These are phyloP conservation scores for Polyporus arcularius DNA, from an alignment of 768 basidiomycete species.

Conservation along the genomic window DNA sequence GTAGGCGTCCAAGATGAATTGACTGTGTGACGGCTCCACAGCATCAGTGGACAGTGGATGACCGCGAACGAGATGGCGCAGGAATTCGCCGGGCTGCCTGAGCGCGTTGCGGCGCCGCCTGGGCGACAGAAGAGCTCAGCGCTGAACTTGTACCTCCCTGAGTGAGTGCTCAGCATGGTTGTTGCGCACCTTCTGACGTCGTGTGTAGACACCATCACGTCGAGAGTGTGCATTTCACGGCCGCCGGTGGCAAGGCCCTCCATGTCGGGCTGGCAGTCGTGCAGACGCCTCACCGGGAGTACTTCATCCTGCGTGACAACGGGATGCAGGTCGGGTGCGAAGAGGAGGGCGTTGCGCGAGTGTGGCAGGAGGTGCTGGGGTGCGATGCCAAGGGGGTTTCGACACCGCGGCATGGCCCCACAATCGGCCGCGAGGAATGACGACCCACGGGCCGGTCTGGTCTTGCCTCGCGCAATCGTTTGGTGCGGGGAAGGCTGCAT, in stretches of 20 bases:
- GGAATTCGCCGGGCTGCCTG: slow-evolving; percentile 57
- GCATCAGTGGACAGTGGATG: slow-evolving; percentile 72
- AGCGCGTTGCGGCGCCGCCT: slow-evolving; percentile 4
- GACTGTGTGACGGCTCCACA: slow-evolving; percentile 26
- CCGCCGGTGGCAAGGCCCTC: slow-evolving; percentile 41
- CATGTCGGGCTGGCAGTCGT: slow-evolving; percentile 68
- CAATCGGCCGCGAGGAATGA: too few species aligned
- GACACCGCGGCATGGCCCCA: not conserved
- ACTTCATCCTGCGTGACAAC: slow-evolving; percentile 70
- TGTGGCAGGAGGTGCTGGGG: slow-evolving; percentile 63
- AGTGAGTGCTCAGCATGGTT: slow-evolving; percentile 40
- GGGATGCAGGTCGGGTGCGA: slow-evolving; percentile 78
- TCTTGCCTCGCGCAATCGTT: too few species aligned
- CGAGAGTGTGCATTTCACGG: slow-evolving; percentile 71
- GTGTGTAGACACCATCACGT: slow-evolving; percentile 66
- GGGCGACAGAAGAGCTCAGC: slow-evolving; percentile 25
- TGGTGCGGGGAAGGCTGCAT: too few species aligned
- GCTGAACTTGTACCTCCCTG: slow-evolving; percentile 65
- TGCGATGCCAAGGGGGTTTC: slow-evolving; percentile 38
- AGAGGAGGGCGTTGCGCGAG: slow-evolving; percentile 64
- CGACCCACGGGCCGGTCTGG: too few species aligned
- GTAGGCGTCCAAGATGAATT: not conserved
- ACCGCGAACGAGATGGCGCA: slow-evolving; percentile 70
- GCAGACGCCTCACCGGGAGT: slow-evolving; percentile 69
- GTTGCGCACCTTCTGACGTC: not conserved